Evolutionary conservation across 495 filamentous ascomycete species (phyloP).

Genomic region (Ascobolus immersus): DNA sequence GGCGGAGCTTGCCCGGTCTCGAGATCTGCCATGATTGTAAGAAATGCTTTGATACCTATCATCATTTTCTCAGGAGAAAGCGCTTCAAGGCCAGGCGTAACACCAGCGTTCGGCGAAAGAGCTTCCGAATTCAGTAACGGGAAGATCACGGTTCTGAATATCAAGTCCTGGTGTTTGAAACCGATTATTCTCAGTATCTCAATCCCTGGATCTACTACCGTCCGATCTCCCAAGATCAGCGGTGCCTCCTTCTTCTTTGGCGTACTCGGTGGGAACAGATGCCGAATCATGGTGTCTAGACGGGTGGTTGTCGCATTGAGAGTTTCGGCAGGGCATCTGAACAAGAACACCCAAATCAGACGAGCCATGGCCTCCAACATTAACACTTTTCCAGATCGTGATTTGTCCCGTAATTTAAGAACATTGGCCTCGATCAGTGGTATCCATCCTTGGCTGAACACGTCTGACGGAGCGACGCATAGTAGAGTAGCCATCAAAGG

Average conservation of each 20-base stretch:
- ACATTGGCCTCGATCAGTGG: conserved; percentile 51
- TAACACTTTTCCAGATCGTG: conserved; percentile 49
- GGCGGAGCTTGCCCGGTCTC: conserved; percentile 67
- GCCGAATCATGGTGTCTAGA: conserved; percentile 61
- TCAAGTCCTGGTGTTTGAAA: conserved; percentile 75
- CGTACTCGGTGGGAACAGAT: conserved; percentile 54
- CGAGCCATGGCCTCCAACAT: conserved; percentile 75
- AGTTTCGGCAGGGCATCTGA: conserved; percentile 46
- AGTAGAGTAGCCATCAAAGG: conserved; percentile 61
- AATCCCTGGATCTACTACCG: conserved; percentile 65
- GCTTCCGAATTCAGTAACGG: conserved; percentile 80
- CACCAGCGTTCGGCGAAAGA: conserved; percentile 49
- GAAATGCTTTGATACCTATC: conserved; percentile 77
- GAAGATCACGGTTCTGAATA: conserved; percentile 76
- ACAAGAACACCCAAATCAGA: conserved; percentile 89
- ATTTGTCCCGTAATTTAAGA: conserved; percentile 66
- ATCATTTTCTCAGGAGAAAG: conserved; percentile 92
- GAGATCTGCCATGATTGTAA: conserved; percentile 80
- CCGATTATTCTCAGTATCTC: conserved; percentile 89
- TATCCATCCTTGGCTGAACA: conserved; percentile 63
- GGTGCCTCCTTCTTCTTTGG: conserved; percentile 35
- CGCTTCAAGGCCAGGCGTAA: conserved; percentile 74
- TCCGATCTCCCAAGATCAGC: conserved; percentile 53
- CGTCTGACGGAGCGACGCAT: conserved; percentile 65
- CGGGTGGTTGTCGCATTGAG: conserved; percentile 43